These are phyloP conservation scores for Elsinoe necatrix DNA, from an alignment of 2,329 filamentous ascomycete genomes.

Conservation along the genomic window DNA sequence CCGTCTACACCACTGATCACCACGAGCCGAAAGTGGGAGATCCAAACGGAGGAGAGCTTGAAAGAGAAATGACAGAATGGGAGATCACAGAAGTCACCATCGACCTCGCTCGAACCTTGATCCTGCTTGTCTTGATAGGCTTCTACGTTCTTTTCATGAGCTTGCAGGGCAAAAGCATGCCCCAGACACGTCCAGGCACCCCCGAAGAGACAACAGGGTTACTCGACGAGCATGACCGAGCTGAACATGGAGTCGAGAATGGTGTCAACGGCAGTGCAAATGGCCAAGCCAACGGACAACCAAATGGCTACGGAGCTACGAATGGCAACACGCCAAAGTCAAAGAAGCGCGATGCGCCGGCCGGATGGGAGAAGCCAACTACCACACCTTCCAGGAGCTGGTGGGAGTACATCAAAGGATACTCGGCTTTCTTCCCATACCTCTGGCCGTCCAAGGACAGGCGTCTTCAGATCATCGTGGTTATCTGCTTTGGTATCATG, in stretches of 20 bases:
- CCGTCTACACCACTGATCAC: constrained; percentile 60
- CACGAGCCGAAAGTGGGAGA: constrained; percentile 51
- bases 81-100: constrained; percentile 58
- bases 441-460: constrained; percentile 83
- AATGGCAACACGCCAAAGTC: constrained; percentile 38
- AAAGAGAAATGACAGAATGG: constrained; percentile 46
- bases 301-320: constrained; percentile 42
- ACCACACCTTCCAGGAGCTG: constrained; percentile 81
- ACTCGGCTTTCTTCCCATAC: constrained; percentile 91
- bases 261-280: constrained; percentile 41
- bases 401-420: constrained; percentile 92
- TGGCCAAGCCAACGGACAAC: constrained; percentile 33
- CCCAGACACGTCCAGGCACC: constrained; percentile 32
- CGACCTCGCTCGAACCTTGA: constrained; percentile 58
- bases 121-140: constrained; percentile 51
- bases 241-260: constrained; percentile 34
- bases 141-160: constrained; percentile 52
- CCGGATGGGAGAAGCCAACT: constrained; percentile 81
- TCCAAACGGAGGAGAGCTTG: constrained; percentile 28
- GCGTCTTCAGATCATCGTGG: constrained; percentile 66
- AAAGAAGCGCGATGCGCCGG: constrained; percentile 35
- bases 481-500: constrained; percentile 74
- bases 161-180: constrained; percentile 34
- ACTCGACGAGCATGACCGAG: constrained; percentile 40
- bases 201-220: constrained; percentile 57